Conservation (phyloP, 805 yeast genomes). For the Komagataella ulmi region DNA sequence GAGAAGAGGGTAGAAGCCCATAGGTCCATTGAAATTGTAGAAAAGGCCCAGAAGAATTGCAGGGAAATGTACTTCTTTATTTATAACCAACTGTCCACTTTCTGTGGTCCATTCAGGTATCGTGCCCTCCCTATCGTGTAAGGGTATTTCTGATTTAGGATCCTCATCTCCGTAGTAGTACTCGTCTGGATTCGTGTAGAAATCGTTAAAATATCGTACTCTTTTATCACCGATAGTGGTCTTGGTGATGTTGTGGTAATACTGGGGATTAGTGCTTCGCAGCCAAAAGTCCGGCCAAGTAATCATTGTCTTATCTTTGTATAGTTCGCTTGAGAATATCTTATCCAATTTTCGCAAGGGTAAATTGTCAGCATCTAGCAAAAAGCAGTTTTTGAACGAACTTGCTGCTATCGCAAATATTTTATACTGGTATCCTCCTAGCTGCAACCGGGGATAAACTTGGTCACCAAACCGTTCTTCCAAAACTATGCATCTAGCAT, state of each 20-base stretch:
- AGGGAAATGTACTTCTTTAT: slow-evolving; percentile 41
- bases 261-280: slow-evolving; percentile 64
- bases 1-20: slow-evolving; percentile 42
- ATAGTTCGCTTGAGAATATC: slow-evolving; percentile 46
- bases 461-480: slow-evolving; percentile 45
- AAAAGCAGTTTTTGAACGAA: slow-evolving; percentile 55
- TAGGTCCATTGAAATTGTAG: slow-evolving; percentile 54
- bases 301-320: slow-evolving; percentile 32
- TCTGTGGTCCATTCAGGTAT: slow-evolving; percentile 61
- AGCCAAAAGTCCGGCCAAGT: slow-evolving; percentile 89
- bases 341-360: slow-evolving; percentile 54
- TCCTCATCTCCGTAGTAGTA: slow-evolving; percentile 21
- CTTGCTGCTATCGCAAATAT: slow-evolving; percentile 60
- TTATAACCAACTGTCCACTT: slow-evolving; percentile 52
- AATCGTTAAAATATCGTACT: slow-evolving; percentile 17
- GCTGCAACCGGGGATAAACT: slow-evolving; percentile 30
- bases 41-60: slow-evolving; percentile 47
- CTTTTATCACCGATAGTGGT: slow-evolving; percentile 25
- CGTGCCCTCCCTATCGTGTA: slow-evolving; percentile 54
- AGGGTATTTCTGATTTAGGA: slow-evolving; percentile 22
- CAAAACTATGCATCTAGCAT: slow-evolving; percentile 58
- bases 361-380: slow-evolving; percentile 66
- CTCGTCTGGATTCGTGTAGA: slow-evolving; percentile 16
- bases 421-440: slow-evolving; percentile 59
- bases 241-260: slow-evolving; percentile 56